Conservation (phyloP, 2,329 filamentous ascomycete species). For the Akanthomyces uredinophilus region DNA sequence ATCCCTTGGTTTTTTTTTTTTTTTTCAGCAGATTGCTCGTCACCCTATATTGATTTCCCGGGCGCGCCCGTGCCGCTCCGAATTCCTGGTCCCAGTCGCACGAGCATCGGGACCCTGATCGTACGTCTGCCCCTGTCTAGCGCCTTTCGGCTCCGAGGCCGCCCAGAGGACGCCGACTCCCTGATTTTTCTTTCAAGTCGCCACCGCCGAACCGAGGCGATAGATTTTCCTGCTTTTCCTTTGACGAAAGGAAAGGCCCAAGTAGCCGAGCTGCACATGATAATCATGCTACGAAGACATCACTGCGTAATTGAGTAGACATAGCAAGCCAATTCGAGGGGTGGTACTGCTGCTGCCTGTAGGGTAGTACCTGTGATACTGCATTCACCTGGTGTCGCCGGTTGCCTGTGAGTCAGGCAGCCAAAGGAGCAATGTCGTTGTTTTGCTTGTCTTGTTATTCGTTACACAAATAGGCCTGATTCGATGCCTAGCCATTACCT, state of each 20-base stretch:
- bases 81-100: neutral
- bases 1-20: neutral
- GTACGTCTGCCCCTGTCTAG: neutral
- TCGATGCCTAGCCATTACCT: no score
- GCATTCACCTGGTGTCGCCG: no score
- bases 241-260: neutral
- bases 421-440: no score
- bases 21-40: neutral
- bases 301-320: no score
- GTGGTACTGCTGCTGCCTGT: no score
- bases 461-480: no score
- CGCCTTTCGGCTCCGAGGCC: conserved; percentile 6
- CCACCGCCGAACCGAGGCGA: conserved; percentile 11
- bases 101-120: neutral
- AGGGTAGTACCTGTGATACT: no score
- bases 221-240: neutral
- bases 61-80: neutral
- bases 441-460: no score
- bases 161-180: neutral
- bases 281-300: neutral
- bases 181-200: neutral
- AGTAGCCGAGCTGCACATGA: neutral
- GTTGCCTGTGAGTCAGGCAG: no score
- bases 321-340: no score
- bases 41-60: neutral